Evolutionary conservation across 805 yeast species (phyloP).

Genomic region (Candida gorgasii): DNA sequence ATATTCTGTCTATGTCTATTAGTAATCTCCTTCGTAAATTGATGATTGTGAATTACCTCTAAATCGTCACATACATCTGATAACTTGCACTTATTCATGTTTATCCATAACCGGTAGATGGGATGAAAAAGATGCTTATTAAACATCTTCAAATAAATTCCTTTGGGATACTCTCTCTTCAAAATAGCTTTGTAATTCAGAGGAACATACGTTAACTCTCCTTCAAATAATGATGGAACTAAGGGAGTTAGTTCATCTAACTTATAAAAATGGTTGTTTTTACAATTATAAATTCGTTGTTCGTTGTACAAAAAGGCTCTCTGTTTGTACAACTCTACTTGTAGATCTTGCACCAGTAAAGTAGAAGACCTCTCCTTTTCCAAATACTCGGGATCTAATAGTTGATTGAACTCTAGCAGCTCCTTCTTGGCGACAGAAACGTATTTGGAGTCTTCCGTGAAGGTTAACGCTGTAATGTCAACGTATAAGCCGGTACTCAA

Average conservation of each 20-base stretch:
- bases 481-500: constrained; percentile 57
- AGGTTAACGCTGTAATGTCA: constrained; percentile 50
- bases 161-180: constrained; percentile 20
- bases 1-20: constrained; percentile 19
- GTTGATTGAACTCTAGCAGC: constrained; percentile 24
- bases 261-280: constrained; percentile 57
- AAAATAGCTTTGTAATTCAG: constrained; percentile 17
- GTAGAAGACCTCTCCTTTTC: constrained; percentile 22
- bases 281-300: constrained; percentile 43
- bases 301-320: constrained; percentile 22
- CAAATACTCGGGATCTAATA: constrained; percentile 26
- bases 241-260: constrained; percentile 54
- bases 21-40: constrained; percentile 20
- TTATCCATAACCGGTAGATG: constrained; percentile 31
- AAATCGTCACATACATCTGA: constrained; percentile 29
- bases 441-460: constrained; percentile 17
- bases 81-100: constrained; percentile 20
- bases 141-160: constrained; percentile 18
- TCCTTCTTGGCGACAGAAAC: constrained; percentile 11
- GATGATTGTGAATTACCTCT: constrained; percentile 21
- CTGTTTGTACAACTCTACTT: constrained; percentile 9
- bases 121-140: constrained; percentile 29
- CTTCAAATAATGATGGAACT: constrained; percentile 51
- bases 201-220: constrained; percentile 33
- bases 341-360: constrained; percentile 13